Evolutionary conservation across 768 basidiomycete genomes (phyloP).

Genomic region (Phaeotremella fagi): DNA sequence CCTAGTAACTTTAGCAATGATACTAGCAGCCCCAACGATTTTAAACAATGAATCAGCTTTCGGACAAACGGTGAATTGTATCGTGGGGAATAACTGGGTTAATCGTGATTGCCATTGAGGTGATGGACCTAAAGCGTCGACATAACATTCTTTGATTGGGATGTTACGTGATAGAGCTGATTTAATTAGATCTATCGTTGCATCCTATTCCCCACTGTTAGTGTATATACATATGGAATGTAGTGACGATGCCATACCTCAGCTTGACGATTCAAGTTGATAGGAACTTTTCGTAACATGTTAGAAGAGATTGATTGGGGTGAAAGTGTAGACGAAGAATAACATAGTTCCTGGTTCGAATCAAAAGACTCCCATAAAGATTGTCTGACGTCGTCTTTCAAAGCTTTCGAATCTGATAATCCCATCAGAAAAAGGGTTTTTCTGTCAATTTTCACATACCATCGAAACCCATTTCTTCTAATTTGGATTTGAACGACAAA

Average conservation of each 20-base stretch:
- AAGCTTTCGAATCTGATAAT: slow-evolving; percentile 86
- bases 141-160: slow-evolving; percentile 63
- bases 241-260: slow-evolving; percentile 23
- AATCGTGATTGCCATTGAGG: slow-evolving; percentile 80
- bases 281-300: slow-evolving; percentile 79
- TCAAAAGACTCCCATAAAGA: slow-evolving; percentile 41
- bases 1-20: slow-evolving; percentile 92
- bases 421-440: too few relatives aligned
- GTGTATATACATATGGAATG: background rate
- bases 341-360: slow-evolving; percentile 35
- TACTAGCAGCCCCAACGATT: slow-evolving; percentile 93
- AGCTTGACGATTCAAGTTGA: slow-evolving; percentile 59
- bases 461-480: slow-evolving; percentile 83
- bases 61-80: slow-evolving; percentile 78
- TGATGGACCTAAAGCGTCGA: slow-evolving; percentile 88
- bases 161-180: slow-evolving; percentile 78
- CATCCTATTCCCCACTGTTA: slow-evolving; percentile 70
- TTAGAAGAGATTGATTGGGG: slow-evolving; percentile 86
- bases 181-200: slow-evolving; percentile 81
- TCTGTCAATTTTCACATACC: too few relatives aligned
- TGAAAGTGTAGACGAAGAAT: slow-evolving; percentile 53
- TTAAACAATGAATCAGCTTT: slow-evolving; percentile 97
- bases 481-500: slow-evolving; percentile 62
- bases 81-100: slow-evolving; percentile 71
- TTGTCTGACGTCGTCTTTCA: slow-evolving; percentile 65